phyloP scores from a whole-genome alignment of 2,329 filamentous ascomycete species.

The Ophiostoma ips region DNA sequence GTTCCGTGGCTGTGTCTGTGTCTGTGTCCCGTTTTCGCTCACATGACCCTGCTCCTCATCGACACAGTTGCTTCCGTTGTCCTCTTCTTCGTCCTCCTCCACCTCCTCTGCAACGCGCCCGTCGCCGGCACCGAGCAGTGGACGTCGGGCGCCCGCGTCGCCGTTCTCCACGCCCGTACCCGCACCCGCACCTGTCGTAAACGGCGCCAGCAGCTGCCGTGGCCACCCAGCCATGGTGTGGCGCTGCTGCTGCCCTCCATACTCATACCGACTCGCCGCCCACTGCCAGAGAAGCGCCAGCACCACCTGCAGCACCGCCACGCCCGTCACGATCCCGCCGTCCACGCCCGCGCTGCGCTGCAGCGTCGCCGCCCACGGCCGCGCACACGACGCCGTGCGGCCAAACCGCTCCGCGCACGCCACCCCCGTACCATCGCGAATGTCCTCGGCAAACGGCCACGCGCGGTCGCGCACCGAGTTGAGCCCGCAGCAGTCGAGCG shows the following conservation, averaged over 20 bases:
- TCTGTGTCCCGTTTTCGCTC: neutral
- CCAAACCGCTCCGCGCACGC: slow-evolving; percentile 32
- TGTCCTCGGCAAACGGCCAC: slow-evolving; percentile 40
- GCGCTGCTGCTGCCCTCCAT: neutral
- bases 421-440: slow-evolving; percentile 13
- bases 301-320: slow-evolving; percentile 41
- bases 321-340: slow-evolving; percentile 37
- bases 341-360: slow-evolving; percentile 39
- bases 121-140: neutral
- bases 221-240: neutral
- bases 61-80: neutral
- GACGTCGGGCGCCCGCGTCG: neutral
- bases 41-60: neutral
- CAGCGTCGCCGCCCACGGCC: slow-evolving; percentile 42
- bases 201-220: neutral
- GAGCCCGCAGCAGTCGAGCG: slow-evolving; percentile 53
- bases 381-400: slow-evolving; percentile 33
- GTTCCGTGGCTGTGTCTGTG: neutral
- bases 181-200: no score
- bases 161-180: no score
- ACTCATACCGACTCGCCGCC: neutral
- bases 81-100: neutral
- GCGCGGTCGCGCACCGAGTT: slow-evolving; percentile 41
- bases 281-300: neutral
- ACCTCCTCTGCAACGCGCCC: neutral